A percentile compares a stretch with the other conserved stretches of the same genome.
Conservation (phyloP, 2,329 filamentous ascomycete genomes). For the Epichloe baconii region DNA sequence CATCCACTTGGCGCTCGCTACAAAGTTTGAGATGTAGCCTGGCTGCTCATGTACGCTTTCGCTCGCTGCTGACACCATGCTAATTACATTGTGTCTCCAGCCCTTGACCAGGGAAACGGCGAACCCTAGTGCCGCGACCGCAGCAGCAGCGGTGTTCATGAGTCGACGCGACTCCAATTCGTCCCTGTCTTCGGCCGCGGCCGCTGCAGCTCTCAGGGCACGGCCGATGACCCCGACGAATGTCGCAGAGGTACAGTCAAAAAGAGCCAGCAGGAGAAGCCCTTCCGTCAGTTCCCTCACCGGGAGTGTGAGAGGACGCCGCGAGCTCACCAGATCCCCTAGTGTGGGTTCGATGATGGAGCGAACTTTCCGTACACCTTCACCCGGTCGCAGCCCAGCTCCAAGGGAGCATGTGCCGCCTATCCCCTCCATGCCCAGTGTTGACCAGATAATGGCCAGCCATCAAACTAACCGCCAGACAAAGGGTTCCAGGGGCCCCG, state of each 20-base stretch:
- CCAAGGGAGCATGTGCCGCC: conserved; percentile 45
- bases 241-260: conserved; percentile 75
- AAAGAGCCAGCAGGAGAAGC: conserved; percentile 63
- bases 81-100: conserved; percentile 23
- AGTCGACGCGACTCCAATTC: conserved; percentile 47
- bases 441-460: conserved; percentile 18
- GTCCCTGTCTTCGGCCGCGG: conserved; percentile 70
- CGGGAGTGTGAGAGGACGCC: conserved; percentile 27
- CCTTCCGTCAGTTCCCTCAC: conserved; percentile 57
- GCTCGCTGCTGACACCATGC: background rate
- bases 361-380: conserved; percentile 73
- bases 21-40: background rate
- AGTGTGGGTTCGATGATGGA: conserved; percentile 80
- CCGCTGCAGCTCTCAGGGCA: conserved; percentile 70
- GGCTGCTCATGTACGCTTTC: background rate
- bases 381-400: conserved; percentile 35
- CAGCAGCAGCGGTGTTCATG: conserved; percentile 70
- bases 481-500: conserved; percentile 25
- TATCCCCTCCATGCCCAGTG: conserved; percentile 57
- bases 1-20: background rate
- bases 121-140: conserved; percentile 62
- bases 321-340: conserved; percentile 46
- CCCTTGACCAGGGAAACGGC: conserved; percentile 50
- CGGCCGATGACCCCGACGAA: conserved; percentile 66
- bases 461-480: conserved; percentile 9